phyloP scores from a whole-genome alignment of 177 flowering plant species.

The Tripterygium wilfordii region DNA sequence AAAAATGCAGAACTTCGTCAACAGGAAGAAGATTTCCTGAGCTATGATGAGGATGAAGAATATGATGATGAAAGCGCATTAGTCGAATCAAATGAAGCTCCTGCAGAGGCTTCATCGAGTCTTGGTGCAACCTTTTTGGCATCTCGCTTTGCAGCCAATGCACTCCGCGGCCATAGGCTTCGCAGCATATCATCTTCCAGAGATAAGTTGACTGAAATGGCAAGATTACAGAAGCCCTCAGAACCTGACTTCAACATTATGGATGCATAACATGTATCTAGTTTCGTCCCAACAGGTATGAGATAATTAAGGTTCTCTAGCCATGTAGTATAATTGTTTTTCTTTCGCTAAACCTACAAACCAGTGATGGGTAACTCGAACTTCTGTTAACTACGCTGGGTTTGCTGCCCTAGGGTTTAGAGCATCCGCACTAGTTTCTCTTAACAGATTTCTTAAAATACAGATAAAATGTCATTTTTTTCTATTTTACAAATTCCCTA shows the following conservation, averaged over 20 bases:
- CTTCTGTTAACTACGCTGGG: too few species aligned
- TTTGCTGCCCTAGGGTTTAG: too few species aligned
- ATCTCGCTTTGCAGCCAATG: conserved; percentile 53
- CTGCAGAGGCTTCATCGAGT: conserved; percentile 8
- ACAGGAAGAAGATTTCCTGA: conserved; percentile 21
- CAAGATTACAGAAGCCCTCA: conserved; percentile 28
- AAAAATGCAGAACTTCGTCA: conserved; percentile 26
- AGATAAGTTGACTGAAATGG: too few species aligned
- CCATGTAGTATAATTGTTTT: too few species aligned
- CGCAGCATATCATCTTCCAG: conserved; percentile 9
- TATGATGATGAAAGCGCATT: conserved; percentile 14
- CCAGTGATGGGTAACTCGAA: too few species aligned
- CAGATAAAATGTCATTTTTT: too few species aligned
- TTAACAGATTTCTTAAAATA: too few species aligned
- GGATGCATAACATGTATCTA: conserved; percentile 73
- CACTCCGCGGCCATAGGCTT: conserved; percentile 33
- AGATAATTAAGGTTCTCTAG: too few species aligned
- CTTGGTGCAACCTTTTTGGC: conserved; percentile 39
- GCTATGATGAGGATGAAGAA: conserved; percentile 12
- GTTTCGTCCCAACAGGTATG: too few species aligned
- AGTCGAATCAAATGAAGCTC: conserved; percentile 4
- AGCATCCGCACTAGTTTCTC: too few species aligned
- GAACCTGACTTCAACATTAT: conserved; percentile 36
- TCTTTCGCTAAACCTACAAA: too few species aligned
- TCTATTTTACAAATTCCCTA: too few species aligned